Evolutionary conservation across 2,329 filamentous ascomycete genomes (phyloP).

Genomic region (Zymoseptoria brevis): DNA sequence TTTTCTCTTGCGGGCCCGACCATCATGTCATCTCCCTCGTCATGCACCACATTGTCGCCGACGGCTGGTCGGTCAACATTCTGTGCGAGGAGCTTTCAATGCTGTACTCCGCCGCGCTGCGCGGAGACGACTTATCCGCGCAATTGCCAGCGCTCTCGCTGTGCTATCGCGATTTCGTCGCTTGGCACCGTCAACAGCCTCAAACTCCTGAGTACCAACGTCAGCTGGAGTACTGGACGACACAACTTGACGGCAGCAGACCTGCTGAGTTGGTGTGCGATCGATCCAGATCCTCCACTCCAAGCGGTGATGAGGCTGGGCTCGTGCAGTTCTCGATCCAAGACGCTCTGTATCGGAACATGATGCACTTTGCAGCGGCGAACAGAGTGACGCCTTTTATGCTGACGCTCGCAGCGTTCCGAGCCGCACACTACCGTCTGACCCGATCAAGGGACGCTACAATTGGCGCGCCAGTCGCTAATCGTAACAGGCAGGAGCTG

Average conservation of each 20-base stretch:
- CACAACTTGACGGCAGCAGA: slow-evolving; percentile 1
- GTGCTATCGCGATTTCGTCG: slow-evolving; percentile 4
- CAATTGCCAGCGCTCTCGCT: slow-evolving; percentile 1
- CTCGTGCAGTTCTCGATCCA: background rate
- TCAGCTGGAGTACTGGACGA: slow-evolving; percentile 5
- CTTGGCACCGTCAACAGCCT: background rate
- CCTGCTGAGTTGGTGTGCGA: slow-evolving; percentile 4
- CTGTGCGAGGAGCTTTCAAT: background rate
- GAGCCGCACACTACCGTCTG: too few species aligned
- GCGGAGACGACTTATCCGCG: background rate
- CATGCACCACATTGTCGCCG: slow-evolving; percentile 7
- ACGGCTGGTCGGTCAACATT: slow-evolving; percentile 5
- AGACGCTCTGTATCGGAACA: background rate
- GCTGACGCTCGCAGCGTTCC: slow-evolving; percentile 3
- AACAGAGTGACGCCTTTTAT: slow-evolving; percentile 2
- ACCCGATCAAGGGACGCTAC: background rate
- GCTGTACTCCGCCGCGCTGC: slow-evolving; percentile 1
- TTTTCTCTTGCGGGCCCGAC: background rate
- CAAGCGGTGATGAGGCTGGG: slow-evolving; percentile 1
- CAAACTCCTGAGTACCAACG: background rate
- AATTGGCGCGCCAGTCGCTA: background rate
- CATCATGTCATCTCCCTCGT: slow-evolving; percentile 5
- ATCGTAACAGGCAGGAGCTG: background rate
- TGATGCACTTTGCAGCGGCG: background rate
- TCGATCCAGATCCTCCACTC: background rate